Evolutionary conservation across 1,284 basidiomycete species (phyloP).

Genomic region (Phylloboletellus chloephorus): DNA sequence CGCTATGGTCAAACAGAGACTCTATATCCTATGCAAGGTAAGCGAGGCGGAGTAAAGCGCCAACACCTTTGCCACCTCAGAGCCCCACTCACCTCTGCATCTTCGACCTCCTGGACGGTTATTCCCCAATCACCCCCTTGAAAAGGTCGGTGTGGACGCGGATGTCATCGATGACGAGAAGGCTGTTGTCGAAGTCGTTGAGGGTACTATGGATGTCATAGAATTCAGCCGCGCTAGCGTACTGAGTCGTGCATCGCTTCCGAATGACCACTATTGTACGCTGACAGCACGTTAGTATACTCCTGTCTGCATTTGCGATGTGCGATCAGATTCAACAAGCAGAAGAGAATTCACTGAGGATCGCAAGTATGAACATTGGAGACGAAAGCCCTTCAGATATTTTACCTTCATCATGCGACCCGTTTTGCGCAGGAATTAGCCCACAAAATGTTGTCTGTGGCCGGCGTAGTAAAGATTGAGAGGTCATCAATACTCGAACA

Average conservation of each 20-base stretch:
- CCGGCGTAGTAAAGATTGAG: no score
- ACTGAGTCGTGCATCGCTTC: conserved; percentile 33
- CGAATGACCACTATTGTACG: background rate
- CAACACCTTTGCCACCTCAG: no score
- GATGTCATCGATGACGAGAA: conserved; percentile 7
- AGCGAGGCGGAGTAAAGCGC: no score
- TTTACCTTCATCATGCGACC: background rate
- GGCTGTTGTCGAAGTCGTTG: background rate
- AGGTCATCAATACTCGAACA: no score
- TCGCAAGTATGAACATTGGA: conserved; percentile 36
- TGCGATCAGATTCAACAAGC: conserved; percentile 38
- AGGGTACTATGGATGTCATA: conserved; percentile 2
- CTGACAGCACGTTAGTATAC: conserved; percentile 21
- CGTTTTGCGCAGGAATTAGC: background rate
- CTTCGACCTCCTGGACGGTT: no score
- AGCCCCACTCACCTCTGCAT: no score
- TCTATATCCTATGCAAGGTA: no score
- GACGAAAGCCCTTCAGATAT: conserved; percentile 47
- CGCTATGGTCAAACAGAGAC: no score
- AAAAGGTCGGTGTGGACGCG: conserved; percentile 9
- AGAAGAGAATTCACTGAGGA: conserved; percentile 38
- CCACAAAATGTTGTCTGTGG: no score
- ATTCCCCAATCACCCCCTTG: no score
- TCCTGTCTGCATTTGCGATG: conserved; percentile 27
- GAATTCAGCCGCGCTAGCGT: conserved; percentile 26